These are phyloP conservation scores for Microbotryomycetes sp. DNA, from an alignment of 1,284 basidiomycete genomes.

Conservation along the genomic window DNA sequence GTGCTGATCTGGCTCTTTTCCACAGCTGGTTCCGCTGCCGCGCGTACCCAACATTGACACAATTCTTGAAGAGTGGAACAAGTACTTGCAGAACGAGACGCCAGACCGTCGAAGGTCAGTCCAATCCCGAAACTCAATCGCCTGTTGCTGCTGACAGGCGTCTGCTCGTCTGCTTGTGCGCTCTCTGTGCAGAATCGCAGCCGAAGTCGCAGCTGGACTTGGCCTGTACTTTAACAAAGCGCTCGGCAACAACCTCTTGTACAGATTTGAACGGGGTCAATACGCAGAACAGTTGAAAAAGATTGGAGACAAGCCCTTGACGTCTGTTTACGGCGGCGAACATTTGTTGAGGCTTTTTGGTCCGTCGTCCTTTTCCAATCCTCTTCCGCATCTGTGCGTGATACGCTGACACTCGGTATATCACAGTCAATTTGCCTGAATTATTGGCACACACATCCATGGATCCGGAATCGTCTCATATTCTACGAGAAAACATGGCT, in stretches of 20 bases:
- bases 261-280: slow-evolving; percentile 88
- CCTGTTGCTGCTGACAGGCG: too few species aligned
- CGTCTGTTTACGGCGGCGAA: slow-evolving; percentile 86
- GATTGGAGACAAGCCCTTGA: slow-evolving; percentile 55
- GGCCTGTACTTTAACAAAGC: slow-evolving; percentile 89
- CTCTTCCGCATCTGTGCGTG: background rate
- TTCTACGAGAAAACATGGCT: slow-evolving; percentile 82
- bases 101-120: slow-evolving; percentile 20
- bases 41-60: slow-evolving; percentile 71
- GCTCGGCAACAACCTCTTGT: slow-evolving; percentile 82
- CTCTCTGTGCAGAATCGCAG: slow-evolving; percentile 12
- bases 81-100: slow-evolving; percentile 39
- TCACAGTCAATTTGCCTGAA: slow-evolving; percentile 50
- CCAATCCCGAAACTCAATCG: too few species aligned
- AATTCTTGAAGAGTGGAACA: slow-evolving; percentile 69
- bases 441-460: slow-evolving; percentile 88
- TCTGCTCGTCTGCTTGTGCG: background rate
- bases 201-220: slow-evolving; percentile 78
- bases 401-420: too few species aligned
- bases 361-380: slow-evolving; percentile 44
- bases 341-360: slow-evolving; percentile 88
- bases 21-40: slow-evolving; percentile 78
- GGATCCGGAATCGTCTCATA: slow-evolving; percentile 73
- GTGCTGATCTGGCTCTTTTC: background rate
- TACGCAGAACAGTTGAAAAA: slow-evolving; percentile 71